A percentile compares a stretch with the other conserved stretches of the same genome.
phyloP scores from a whole-genome alignment of 2,329 filamentous ascomycete genomes.

The Botryotinia convoluta region DNA sequence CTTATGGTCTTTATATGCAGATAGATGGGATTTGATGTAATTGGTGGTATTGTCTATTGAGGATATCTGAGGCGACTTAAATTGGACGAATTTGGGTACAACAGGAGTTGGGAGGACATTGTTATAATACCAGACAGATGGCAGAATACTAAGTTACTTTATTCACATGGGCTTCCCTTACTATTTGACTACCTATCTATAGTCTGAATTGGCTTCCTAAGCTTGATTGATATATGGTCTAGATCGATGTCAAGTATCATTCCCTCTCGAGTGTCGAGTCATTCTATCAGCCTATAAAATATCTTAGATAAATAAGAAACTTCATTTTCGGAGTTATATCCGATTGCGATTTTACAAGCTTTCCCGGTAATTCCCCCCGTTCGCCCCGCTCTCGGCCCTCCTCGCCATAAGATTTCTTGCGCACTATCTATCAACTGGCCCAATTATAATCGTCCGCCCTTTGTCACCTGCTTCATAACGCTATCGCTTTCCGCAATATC shows the following conservation, averaged over 20 bases:
- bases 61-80: background rate
- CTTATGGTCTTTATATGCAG: background rate
- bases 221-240: background rate
- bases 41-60: background rate
- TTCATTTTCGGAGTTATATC: background rate
- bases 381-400: background rate
- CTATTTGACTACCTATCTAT: background rate
- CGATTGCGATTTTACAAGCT: background rate
- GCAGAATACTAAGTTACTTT: background rate
- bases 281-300: background rate
- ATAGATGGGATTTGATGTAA: background rate
- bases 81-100: background rate
- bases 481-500: background rate
- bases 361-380: background rate
- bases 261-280: background rate
- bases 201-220: background rate
- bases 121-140: background rate
- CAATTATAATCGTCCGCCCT: background rate
- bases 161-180: background rate
- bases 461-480: background rate
- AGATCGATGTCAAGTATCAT: background rate
- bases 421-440: background rate
- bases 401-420: background rate
- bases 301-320: background rate
- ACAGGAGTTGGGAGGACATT: background rate